Percentiles rank a stretch among this genome's conserved stretches.
Evolutionary conservation across 352 stramenopile species (phyloP).

Genomic region (Phytophthora citricola): DNA sequence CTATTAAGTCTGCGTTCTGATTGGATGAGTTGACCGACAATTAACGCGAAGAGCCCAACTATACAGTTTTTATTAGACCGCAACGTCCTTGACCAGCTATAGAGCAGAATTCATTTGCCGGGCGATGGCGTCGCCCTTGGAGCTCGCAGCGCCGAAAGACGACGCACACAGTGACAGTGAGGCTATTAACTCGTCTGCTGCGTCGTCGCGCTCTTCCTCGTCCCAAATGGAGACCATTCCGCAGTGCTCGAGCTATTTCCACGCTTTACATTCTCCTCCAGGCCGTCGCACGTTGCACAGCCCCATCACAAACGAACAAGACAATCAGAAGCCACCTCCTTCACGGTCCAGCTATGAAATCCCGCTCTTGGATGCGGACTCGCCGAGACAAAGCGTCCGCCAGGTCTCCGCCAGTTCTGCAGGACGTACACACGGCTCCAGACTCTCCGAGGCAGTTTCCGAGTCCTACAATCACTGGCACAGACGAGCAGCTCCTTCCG

Average conservation of each 20-base stretch:
- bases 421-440: conserved; percentile 29
- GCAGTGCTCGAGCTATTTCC: conserved; percentile 11
- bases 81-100: conserved; percentile 1
- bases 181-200: conserved; percentile 7
- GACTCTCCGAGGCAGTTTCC: conserved; percentile 19
- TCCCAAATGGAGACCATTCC: not conserved
- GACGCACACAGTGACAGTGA: conserved; percentile 1
- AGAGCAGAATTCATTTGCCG: not conserved
- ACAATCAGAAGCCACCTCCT: not conserved
- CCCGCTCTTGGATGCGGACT: conserved; percentile 8
- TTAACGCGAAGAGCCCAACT: not conserved
- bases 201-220: conserved; percentile 7
- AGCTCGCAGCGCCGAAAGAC: not conserved
- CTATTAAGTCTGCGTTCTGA: not conserved
- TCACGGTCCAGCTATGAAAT: conserved; percentile 16
- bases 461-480: conserved; percentile 10
- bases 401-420: conserved; percentile 20
- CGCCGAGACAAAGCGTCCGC: not conserved
- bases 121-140: conserved; percentile 14
- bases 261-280: conserved; percentile 23
- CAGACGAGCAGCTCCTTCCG: conserved; percentile 15
- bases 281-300: conserved; percentile 11
- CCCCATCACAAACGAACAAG: conserved; percentile 3
- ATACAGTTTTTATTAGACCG: conserved; percentile 9
- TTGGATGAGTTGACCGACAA: not conserved